Base-by-base conservation (phyloP, 192 early-diverging fungal genomes). In the Backusella australiensis region DNA sequence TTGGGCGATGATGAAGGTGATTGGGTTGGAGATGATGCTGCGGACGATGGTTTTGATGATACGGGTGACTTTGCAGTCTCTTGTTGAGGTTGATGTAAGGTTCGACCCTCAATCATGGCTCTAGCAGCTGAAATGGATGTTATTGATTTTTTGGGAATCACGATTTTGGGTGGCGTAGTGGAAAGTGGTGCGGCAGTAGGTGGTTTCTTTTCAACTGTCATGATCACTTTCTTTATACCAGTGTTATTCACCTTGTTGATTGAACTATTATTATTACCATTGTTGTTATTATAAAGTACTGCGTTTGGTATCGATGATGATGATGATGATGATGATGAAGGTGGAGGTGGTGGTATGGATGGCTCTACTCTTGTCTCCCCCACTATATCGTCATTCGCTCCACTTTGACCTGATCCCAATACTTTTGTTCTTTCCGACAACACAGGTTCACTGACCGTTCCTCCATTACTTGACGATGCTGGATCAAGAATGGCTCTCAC, bases 401-500 rank as follows among this genome's bases (percentile, higher is more conserved):
- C 12, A 63, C 23, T 63, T 12, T 29, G n/a, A 59, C 17, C 14
- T 63, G 23, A 63, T 29, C 56, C 56, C 12, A 29, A 26, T 63
- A 4, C 56, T 12, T 26, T 4, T 29, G 14, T 29, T 4, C 8
- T 29, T 26, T 63, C 23, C 29, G 56, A 12, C 17, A 7, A n/a
- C 19, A 49, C 19, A 29, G 23, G 9, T 4, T 29, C 23, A 9
- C 23, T 29, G 1, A 11, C 9, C 12, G 12, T 63, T 29, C 23
- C 56, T 7, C 69, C 49, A 9, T 46, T 72, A 17, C 34, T 19
- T 46, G 15, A 17, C 3, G 70, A 49, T 7, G n/a, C 17, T 9
- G 74, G 74, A 39, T 69, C 34, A 39, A 76, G 41, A 4, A 76
- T 76, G 17, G 75, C 19, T 17, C 69, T 67, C 12, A 76, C 65